Base-by-base conservation (phyloP, 441 rosid species). In the Gossypium aridum region DNA sequence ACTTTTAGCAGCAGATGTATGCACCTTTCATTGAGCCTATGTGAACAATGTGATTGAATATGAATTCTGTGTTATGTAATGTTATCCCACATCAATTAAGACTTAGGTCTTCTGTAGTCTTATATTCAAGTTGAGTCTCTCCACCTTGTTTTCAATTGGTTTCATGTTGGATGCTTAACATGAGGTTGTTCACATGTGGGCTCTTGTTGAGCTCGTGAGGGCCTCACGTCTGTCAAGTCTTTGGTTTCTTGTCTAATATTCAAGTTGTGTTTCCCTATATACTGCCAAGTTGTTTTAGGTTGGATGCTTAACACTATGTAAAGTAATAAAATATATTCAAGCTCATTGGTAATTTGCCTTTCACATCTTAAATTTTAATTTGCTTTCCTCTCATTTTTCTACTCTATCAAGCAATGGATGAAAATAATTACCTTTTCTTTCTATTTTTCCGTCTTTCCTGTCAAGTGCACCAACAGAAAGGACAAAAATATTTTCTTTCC, bases 261-360 rank as follows among this genome's bases (percentile, higher is more conserved):
- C 28, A 57, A 20, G 28, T 22, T 57, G 28, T 12, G 62, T 9
- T 22, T 57, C 28, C 22, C 28, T 4, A 9, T 25, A 57, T 56
- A 56, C 22, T 19, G 28, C 28, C 28, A 57, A 10, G 23, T 57
- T 9, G 26, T 56, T 56, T 62, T n/a, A 28, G 67, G 45, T 16
- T 62, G 67, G 23, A 62, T 62, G 47, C 67, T 62, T 62, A 31
- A 31, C 66, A 62, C 5, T 26, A 1, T 22, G 45, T 14, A 10
- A 70, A 70, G 47, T 70, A 45, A 28, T 53, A 67, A 25, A 19
- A 51, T 14, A n/a, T 68, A 25, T n/a, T 68, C 28, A 68, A 49
- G 43, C 25, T 23, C 3, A 25, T 8, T 68, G 60, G 57, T 68
- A 25, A 53, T 53, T 28, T 53, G 3, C 17, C 45, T 53, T 53